phyloP scores from a whole-genome alignment of 371 early-diverging fungal species.

The Mucor saturninus region DNA sequence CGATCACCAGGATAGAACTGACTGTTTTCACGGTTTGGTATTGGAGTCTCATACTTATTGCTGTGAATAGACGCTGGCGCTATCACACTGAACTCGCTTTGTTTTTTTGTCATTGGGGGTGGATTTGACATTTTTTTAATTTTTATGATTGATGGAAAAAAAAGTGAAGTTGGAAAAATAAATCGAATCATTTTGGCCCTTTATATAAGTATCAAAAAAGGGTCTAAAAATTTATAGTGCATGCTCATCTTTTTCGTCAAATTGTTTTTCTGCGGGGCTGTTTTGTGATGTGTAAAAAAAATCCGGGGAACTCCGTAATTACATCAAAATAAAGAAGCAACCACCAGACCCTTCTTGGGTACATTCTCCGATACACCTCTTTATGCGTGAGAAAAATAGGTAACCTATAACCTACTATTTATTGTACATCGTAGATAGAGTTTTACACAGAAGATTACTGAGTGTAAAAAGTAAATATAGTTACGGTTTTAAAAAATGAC shows the following conservation, averaged over 20 bases:
- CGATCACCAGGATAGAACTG: neutral
- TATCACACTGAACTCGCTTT: conserved; percentile 12
- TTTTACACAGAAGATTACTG: too few relatives aligned
- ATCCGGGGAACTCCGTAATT: neutral
- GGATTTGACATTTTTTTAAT: conserved; percentile 7
- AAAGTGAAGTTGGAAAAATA: conserved; percentile 1
- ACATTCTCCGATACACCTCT: neutral
- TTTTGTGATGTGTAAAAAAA: neutral
- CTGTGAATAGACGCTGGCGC: conserved; percentile 6
- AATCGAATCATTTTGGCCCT: neutral
- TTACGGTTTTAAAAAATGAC: neutral
- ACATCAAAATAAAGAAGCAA: neutral
- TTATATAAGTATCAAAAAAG: neutral
- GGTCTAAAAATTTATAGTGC: neutral
- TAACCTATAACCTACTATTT: neutral
- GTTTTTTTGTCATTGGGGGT: conserved; percentile 7
- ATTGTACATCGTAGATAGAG: neutral
- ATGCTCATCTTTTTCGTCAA: neutral
- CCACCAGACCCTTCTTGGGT: neutral
- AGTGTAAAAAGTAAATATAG: neutral
- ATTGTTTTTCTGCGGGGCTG: neutral
- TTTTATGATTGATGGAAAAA: neutral
- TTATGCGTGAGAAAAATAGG: conserved; percentile 5
- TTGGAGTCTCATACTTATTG: conserved; percentile 5
- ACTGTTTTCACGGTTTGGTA: conserved; percentile 15